Evolutionary conservation across 176 grass and related monocot genomes (phyloP).

Genomic region (Tillandsia fasciculata): DNA sequence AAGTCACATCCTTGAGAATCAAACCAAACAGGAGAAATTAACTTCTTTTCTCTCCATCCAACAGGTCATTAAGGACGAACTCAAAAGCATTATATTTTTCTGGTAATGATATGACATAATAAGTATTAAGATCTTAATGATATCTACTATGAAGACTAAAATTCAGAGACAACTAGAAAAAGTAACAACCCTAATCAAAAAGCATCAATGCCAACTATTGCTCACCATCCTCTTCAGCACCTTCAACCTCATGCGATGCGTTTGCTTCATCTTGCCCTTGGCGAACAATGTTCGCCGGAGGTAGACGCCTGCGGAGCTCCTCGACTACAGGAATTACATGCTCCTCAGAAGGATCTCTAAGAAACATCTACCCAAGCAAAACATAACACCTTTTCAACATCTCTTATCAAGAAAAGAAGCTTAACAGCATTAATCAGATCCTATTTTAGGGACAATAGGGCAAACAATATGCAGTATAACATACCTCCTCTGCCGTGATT

Average conservation of each 20-base stretch:
- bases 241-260: conserved; percentile 9
- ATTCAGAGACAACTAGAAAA: not conserved
- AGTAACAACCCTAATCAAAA: not conserved
- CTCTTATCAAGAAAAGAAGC: not conserved
- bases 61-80: not conserved
- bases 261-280: not conserved
- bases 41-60: not conserved
- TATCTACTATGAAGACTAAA: not conserved
- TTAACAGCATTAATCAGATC: not conserved
- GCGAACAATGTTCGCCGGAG: not conserved
- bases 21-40: not conserved
- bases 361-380: conserved; percentile 7
- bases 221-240: conserved; percentile 19
- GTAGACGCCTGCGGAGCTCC: conserved; percentile 9
- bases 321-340: conserved; percentile 14
- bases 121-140: too few species aligned
- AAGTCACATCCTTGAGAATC: too few species aligned
- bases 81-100: too few species aligned
- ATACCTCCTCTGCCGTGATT: conserved; percentile 8
- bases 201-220: not conserved
- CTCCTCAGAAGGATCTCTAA: conserved; percentile 14
- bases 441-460: not conserved
- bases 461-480: not conserved
- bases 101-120: too few species aligned
- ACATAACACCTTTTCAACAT: not conserved